Base-by-base conservation (phyloP, 2,329 filamentous ascomycete genomes). In the Clonostachys rhizophaga region DNA sequence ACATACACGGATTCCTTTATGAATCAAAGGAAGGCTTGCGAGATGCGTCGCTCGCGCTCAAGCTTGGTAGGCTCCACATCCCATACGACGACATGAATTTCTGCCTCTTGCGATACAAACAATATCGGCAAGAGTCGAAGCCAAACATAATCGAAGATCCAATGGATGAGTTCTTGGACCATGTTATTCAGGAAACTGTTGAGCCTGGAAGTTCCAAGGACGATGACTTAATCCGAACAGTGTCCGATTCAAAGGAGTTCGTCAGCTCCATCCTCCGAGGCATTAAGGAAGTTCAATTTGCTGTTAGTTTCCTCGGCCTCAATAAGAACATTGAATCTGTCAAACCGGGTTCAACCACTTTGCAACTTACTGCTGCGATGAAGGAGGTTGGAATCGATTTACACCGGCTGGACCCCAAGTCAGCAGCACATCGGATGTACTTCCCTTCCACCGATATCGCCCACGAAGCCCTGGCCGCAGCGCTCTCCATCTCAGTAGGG, bases 371-470 rank as follows among this genome's bases (percentile, higher is more conserved):
- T 59, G 79, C 91, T 41, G 91, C 92, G 7, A 95, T 96, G 80
- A 97, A 99, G 64, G 95, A 99, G 63, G 83, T 99, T 40, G 92
- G 92, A 50, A 80, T 99, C 61, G 94, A 99, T 61, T 73, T 99
- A 39, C 86, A 97, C 62, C 84, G 92, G 18, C 78, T 99, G 47
- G 92, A 99, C 62, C 86, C 89, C 40, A 92, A 89, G 58, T 96
- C 91, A 14, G 91, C 94, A 1, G 91, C 92, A 0, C 94, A 99
- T 73, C 84, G 94, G 52, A 99, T 97, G 94, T 97, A 99, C 67
- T 99, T 99, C 61, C 89, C 91, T 3, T 83, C 87, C 18, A 86
- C 90, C 51, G 94, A 96, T 61, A 84, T 96, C 58, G 94, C 94
- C 12, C 94, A 99, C 64, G 92, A 99, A 72, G 94, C 91, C 11